These are phyloP conservation scores for Stereocaulon alpinum DNA, from an alignment of 495 filamentous ascomycete species.

Conservation along the genomic window DNA sequence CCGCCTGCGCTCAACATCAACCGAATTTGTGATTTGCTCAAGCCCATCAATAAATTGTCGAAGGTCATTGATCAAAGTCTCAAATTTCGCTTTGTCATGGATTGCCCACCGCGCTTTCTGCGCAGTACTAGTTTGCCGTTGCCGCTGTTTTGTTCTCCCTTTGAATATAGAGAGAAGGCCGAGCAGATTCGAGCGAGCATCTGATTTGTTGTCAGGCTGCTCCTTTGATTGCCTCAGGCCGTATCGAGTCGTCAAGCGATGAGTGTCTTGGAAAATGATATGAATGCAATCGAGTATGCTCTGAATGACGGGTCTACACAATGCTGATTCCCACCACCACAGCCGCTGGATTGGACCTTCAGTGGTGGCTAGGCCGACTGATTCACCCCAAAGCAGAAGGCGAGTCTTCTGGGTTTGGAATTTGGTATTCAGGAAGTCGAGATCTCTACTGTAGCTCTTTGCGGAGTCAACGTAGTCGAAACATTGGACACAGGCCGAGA, in stretches of 20 bases:
- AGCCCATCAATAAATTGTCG: conserved; percentile 1
- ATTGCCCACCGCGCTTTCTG: conserved; percentile 3
- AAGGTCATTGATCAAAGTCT: not conserved
- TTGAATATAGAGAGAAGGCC: not conserved
- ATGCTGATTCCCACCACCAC: not conserved
- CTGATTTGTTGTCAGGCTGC: not conserved
- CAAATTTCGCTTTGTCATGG: conserved; percentile 3
- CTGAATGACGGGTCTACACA: not conserved
- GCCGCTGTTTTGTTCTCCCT: not conserved
- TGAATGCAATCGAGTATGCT: conserved; percentile 1
- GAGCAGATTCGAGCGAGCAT: not conserved
- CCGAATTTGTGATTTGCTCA: not conserved
- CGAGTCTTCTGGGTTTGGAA: conserved; percentile 19
- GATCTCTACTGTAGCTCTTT: conserved; percentile 9
- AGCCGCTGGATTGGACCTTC: not conserved
- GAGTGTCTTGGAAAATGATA: not conserved
- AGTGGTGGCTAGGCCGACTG: conserved; percentile 5
- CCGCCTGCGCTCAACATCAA: not conserved
- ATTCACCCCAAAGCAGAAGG: conserved; percentile 19
- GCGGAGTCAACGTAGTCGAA: conserved; percentile 18
- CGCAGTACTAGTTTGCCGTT: not conserved
- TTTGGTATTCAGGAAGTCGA: conserved; percentile 14
- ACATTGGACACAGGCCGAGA: conserved; percentile 16
- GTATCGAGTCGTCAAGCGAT: not conserved
- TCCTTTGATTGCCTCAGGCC: not conserved